Evolutionary conservation across 108 stramenopile species (phyloP), one percentile per base, ranked within the genome.

Genomic region (Skeletonema tropicum): DNA sequence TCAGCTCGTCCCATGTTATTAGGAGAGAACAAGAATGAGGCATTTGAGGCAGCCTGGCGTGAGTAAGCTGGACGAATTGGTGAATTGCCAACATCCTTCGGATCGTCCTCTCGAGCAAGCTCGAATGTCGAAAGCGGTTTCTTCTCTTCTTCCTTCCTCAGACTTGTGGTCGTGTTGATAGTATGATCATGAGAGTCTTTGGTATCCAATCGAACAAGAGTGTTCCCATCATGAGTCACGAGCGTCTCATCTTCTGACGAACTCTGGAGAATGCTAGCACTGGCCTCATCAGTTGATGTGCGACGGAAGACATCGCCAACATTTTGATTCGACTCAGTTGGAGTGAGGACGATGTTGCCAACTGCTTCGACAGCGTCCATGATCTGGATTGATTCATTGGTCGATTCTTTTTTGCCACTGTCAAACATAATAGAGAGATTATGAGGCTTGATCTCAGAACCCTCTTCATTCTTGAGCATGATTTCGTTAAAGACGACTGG

Each of bases 1-100:
- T 60, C 68, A 21, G 79, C 79, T 23, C 79, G 72, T 41, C 79
- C 79, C 79, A 80, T 80, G 23, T 80, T 80, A 58, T 73, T 41
- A 32, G 71, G 71, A 2, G 79, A 80, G 38, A 80, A 80, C 41
- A 80, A 68, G 36, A 74, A 80, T 5, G 79, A 80, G 13, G 72
- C 79, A 60, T 80, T 80, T 42, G 38, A 64, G 7, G 60, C 72
- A 13, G 79, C 79, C 55, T 80, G 72, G 9, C 48, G 67, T 14
- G 72, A 73, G 15, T 73, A 63, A 12, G 79, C 62, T 35, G 67
- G 73, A 66, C 66, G 57, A 35, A 64, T 62, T 1, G 79, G 79
- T 5, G 79, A 69, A 5, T 69, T 38, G 10, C 63, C 57, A 17
- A 68, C 63, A 3, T 72, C 69, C 15, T 60, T 72, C 33, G 69